Conservation (phyloP, 2,329 filamentous ascomycete species). For the Furcasterigmium furcatum region DNA sequence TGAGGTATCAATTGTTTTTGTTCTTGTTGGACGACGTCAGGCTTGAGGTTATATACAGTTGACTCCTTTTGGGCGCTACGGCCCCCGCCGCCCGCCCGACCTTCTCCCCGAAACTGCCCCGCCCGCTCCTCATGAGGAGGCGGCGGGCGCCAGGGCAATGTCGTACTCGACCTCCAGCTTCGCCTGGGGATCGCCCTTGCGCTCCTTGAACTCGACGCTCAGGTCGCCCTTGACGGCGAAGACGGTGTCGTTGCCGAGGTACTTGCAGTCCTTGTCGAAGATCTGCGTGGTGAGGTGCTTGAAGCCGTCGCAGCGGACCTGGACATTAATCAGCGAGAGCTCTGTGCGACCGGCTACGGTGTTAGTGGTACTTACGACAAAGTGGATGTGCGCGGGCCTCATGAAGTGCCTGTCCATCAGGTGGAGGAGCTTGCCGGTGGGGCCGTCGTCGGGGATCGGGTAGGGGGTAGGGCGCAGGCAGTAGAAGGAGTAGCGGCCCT, state of each 20-base stretch:
- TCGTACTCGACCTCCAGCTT: constrained; percentile 60
- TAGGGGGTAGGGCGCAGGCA: constrained; percentile 51
- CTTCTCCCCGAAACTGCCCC: too few relatives aligned
- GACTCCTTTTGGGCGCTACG: too few relatives aligned
- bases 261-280: constrained; percentile 65
- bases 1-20: too few relatives aligned
- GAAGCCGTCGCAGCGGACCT: constrained; percentile 52
- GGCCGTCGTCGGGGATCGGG: constrained; percentile 45
- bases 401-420: constrained; percentile 54
- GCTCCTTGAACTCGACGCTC: constrained; percentile 35
- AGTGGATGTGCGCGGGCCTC: constrained; percentile 59
- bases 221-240: constrained; percentile 53
- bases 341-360: too few relatives aligned
- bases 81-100: too few relatives aligned
- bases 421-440: constrained; percentile 46
- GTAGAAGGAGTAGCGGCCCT: constrained; percentile 59
- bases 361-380: too few relatives aligned
- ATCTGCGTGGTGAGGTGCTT: constrained; percentile 71
- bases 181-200: constrained; percentile 39
- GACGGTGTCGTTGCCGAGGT: constrained; percentile 51
- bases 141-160: constrained; percentile 39
- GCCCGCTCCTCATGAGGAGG: too few relatives aligned
- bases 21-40: too few relatives aligned
- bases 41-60: too few relatives aligned
- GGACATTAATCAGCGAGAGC: too few relatives aligned